phyloP scores from a whole-genome alignment of 225 moss, liverwort and hornwort genomes.

The Sphagnum contortum region DNA sequence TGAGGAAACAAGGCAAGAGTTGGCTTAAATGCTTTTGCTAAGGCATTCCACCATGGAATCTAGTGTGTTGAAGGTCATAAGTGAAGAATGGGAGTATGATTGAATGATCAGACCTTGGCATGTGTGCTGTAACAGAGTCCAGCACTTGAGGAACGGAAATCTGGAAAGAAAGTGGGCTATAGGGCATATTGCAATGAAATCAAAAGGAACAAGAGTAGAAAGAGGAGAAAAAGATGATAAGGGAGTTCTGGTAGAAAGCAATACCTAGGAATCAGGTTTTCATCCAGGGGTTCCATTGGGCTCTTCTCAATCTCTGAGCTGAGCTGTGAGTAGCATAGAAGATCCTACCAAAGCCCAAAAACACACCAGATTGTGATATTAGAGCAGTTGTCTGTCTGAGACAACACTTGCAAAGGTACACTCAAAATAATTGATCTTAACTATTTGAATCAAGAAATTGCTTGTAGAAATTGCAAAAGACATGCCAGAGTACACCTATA shows the following conservation, averaged over 20 bases:
- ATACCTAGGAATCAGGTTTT: constrained; percentile 10
- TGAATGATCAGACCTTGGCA: no score
- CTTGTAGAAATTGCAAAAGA: background rate
- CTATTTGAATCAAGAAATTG: background rate
- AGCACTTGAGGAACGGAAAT: no score
- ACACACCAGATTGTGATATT: no score
- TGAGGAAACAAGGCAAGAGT: background rate
- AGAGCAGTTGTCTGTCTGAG: no score
- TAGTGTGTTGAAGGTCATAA: no score
- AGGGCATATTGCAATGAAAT: no score
- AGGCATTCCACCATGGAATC: background rate
- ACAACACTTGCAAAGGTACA: background rate
- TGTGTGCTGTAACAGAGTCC: no score
- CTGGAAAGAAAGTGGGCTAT: no score
- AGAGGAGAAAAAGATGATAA: no score
- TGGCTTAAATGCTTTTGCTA: background rate
- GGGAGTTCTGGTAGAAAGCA: background rate
- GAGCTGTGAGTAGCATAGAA: constrained; percentile 34
- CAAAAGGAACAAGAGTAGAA: no score
- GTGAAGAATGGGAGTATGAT: no score
- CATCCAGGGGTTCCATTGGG: constrained; percentile 9
- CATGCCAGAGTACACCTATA: background rate
- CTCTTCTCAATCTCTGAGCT: constrained; percentile 28
- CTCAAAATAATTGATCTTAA: background rate
- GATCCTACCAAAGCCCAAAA: constrained; percentile 21